A percentile compares a stretch with the other conserved stretches of the same genome.
These are phyloP conservation scores for Starmerella roubikii DNA, from an alignment of 805 yeast species.

Conservation along the genomic window DNA sequence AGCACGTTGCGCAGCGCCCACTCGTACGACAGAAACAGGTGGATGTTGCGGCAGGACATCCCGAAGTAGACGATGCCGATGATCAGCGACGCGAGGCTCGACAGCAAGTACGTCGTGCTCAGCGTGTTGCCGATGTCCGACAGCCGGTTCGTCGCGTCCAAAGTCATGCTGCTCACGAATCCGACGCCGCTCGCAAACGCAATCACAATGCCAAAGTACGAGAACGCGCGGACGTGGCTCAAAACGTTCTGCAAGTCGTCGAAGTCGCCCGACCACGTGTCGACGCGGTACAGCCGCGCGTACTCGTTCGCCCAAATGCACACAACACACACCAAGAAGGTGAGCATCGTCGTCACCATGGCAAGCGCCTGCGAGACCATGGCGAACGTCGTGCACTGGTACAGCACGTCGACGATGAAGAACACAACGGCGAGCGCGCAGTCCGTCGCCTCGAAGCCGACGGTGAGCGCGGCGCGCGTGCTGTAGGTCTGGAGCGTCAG, in stretches of 20 bases:
- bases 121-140: constrained; percentile 14
- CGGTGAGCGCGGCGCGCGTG: constrained; percentile 5
- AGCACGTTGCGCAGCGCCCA: constrained; percentile 13
- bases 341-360: constrained; percentile 17
- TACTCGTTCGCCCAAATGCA: constrained; percentile 18
- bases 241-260: background rate
- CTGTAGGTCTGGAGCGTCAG: constrained; percentile 8
- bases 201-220: constrained; percentile 19
- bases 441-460: constrained; percentile 17
- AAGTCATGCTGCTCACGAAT: constrained; percentile 14
- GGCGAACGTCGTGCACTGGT: constrained; percentile 16
- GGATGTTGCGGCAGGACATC: constrained; percentile 13
- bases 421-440: constrained; percentile 18
- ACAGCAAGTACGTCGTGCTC: constrained; percentile 14
- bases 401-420: constrained; percentile 13
- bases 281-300: constrained; percentile 1
- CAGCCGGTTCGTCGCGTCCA: constrained; percentile 20
- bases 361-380: constrained; percentile 21
- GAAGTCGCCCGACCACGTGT: background rate
- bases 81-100: constrained; percentile 10
- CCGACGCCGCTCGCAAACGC: constrained; percentile 21
- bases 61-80: constrained; percentile 19
- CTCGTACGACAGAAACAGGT: background rate
- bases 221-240: constrained; percentile 12
- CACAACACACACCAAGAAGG: constrained; percentile 17